Conservation (phyloP, 1,284 basidiomycete genomes). For the Rhodotorula sp. region DNA sequence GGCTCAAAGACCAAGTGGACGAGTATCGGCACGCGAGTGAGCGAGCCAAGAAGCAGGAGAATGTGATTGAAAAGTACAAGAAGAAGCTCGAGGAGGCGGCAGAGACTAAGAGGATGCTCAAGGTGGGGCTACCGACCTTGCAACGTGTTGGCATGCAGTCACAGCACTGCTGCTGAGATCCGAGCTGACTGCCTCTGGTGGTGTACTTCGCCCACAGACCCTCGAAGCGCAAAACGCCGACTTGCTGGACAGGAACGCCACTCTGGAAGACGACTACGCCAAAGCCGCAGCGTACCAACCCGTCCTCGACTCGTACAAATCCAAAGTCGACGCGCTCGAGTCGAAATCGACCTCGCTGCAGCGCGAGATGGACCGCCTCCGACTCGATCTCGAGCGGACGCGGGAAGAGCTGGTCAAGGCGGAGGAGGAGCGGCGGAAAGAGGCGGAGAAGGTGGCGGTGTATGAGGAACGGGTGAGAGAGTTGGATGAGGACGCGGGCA, state of each 20-base stretch:
- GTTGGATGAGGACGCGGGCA: slow-evolving; percentile 61
- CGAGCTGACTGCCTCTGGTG: too few species aligned
- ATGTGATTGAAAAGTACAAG: slow-evolving; percentile 98
- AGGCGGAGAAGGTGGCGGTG: slow-evolving; percentile 78
- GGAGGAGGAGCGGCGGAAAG: slow-evolving; percentile 68
- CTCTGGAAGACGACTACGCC: slow-evolving; percentile 83
- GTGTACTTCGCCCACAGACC: too few species aligned
- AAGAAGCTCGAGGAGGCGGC: slow-evolving; percentile 95
- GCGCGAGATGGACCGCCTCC: slow-evolving; percentile 67
- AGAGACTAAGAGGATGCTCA: slow-evolving; percentile 79
- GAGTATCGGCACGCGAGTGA: slow-evolving; percentile 76
- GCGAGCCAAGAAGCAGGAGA: slow-evolving; percentile 86
- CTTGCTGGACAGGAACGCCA: slow-evolving; percentile 84
- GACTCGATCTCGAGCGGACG: slow-evolving; percentile 72
- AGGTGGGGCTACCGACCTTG: slow-evolving; percentile 55
- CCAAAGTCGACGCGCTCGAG: slow-evolving; percentile 79
- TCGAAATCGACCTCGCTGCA: slow-evolving; percentile 62
- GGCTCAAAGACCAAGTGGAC: slow-evolving; percentile 88
- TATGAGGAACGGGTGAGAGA: slow-evolving; percentile 90
- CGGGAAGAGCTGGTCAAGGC: slow-evolving; percentile 62
- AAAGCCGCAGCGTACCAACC: slow-evolving; percentile 83
- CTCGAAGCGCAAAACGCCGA: slow-evolving; percentile 89
- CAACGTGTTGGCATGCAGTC: too few species aligned
- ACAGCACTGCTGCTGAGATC: too few species aligned
- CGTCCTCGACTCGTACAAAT: slow-evolving; percentile 88